phyloP scores from a whole-genome alignment of 2,329 filamentous ascomycete species.

The Elsinoe perseae region DNA sequence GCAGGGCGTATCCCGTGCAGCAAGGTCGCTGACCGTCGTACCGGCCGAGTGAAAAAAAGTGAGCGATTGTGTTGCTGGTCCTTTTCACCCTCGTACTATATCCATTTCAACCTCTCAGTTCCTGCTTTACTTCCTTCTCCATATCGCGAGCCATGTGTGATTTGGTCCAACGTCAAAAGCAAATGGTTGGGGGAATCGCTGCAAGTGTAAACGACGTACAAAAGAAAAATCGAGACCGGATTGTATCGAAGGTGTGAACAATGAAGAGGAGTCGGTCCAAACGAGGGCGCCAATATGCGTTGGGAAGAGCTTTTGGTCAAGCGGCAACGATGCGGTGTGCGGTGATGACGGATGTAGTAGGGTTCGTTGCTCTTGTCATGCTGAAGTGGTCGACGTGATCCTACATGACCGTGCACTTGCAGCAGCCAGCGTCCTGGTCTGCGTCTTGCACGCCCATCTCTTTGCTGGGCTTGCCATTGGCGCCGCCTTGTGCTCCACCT shows the following conservation, averaged over 20 bases:
- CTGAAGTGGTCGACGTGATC: not conserved
- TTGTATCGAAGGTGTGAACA: conserved; percentile 17
- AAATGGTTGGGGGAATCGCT: conserved; percentile 16
- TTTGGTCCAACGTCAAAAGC: conserved; percentile 7
- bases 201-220: conserved; percentile 12
- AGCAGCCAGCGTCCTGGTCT: conserved; percentile 64
- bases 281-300: conserved; percentile 5
- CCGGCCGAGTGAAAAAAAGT: conserved; percentile 3
- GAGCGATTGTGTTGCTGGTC: conserved; percentile 8
- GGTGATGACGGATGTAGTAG: not conserved
- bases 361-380: not conserved
- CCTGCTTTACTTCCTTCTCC: not conserved
- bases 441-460: conserved; percentile 64
- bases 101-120: not conserved
- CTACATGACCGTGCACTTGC: conserved; percentile 87
- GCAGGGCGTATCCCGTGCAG: conserved; percentile 1
- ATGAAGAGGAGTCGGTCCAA: conserved; percentile 13
- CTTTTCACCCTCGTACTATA: not conserved
- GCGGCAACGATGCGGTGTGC: not conserved
- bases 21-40: conserved; percentile 8
- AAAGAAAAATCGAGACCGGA: conserved; percentile 13
- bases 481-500: conserved; percentile 54
- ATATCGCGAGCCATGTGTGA: conserved; percentile 6
- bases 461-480: conserved; percentile 58
- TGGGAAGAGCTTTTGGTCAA: not conserved